Evolutionary conservation across 371 early-diverging fungal species (phyloP), one percentile per base, ranked within the genome.

Genomic region (Mortierella sp.): DNA sequence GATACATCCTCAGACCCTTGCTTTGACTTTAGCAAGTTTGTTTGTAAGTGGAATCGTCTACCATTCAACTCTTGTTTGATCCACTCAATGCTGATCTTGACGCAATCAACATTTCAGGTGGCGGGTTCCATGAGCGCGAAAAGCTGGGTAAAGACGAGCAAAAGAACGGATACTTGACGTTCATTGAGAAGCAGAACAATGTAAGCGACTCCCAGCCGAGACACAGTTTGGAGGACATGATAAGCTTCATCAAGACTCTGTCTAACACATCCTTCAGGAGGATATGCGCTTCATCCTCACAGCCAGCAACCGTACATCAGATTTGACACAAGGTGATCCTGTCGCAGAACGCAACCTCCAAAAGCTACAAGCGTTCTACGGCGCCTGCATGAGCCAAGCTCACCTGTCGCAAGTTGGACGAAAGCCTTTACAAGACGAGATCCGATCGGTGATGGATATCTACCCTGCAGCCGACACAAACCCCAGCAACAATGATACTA

Each of bases 381-480:
- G 73, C 27, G 78, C 84, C 12, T 89, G 89, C 58, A 85, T 86
- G 88, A 79, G 86, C 41, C 82, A 85, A 51, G 52, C 64, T 2
- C 37, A 37, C 2, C 80, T 60, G 0, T 77, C 78, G 17, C 44
- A 86, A 8, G 7, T 34, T 34, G 34, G 43, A 86, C 4, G 52
- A 60, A n/a, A 53, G 78, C 17, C 24, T 89, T 14, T 39, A 54
- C 2, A 47, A 78, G 17, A 9, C n/a, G n/a, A n/a, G 10, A 10
- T 34, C 71, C 7, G 81, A 69, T 43, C 67, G n/a, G n/a, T n/a
- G n/a, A n/a, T n/a, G n/a, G n/a, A n/a, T n/a, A n/a, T n/a, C n/a
- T n/a, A n/a, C n/a, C n/a, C n/a, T n/a, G n/a, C n/a, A n/a, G n/a
- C n/a, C n/a, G n/a, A n/a, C n/a, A n/a, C n/a, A n/a, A n/a, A n/a